These are phyloP conservation scores for Cryptococcus floricola DNA, from an alignment of 1,284 basidiomycete species.

Conservation along the genomic window DNA sequence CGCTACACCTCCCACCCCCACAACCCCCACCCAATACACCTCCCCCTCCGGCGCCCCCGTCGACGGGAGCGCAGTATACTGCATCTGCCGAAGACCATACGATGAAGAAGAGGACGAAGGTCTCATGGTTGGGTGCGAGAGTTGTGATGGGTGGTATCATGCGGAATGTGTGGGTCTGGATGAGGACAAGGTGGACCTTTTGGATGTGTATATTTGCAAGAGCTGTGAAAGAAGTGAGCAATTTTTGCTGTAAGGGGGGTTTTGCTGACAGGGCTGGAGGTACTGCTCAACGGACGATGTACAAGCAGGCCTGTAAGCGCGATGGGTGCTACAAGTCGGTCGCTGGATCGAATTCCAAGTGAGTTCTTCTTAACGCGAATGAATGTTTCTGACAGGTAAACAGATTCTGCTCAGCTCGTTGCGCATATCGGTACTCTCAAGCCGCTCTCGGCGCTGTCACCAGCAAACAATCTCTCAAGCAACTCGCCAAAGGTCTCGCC, in stretches of 20 bases:
- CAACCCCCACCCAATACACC: conserved; percentile 1
- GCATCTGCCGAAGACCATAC: conserved; percentile 39
- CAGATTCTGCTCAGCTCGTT: conserved; percentile 41
- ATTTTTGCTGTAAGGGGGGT: not conserved
- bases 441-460: conserved; percentile 19
- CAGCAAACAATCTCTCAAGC: conserved; percentile 31
- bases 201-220: conserved; percentile 44
- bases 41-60: conserved; percentile 1
- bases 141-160: conserved; percentile 48
- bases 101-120: conserved; percentile 36
- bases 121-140: conserved; percentile 44
- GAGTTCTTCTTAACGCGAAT: conserved; percentile 9
- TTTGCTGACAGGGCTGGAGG: conserved; percentile 6
- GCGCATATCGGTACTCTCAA: conserved; percentile 35
- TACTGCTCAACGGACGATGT: conserved; percentile 33
- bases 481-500: conserved; percentile 19
- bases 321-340: conserved; percentile 35
- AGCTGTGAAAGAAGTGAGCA: conserved; percentile 38
- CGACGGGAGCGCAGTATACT: conserved; percentile 30
- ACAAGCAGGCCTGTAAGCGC: conserved; percentile 36
- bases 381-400: not conserved
- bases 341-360: conserved; percentile 35
- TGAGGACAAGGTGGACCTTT: conserved; percentile 32
- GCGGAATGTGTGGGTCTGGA: conserved; percentile 36
- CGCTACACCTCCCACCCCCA: conserved; percentile 1